Evolutionary conservation across 1,284 basidiomycete genomes (phyloP).

Genomic region (Microstroma glucosiphilum): DNA sequence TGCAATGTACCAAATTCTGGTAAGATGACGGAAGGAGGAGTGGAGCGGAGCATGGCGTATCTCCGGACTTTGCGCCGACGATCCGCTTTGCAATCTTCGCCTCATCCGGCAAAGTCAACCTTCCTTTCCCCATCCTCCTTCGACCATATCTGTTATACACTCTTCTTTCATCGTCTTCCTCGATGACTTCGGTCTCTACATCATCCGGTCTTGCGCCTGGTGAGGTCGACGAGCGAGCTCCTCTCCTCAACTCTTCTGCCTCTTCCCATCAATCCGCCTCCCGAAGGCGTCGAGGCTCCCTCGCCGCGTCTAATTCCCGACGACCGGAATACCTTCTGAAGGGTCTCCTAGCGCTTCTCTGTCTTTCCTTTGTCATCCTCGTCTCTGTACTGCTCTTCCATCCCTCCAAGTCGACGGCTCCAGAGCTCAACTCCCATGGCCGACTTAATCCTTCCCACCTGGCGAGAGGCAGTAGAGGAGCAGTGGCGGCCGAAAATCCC

Average conservation of each 20-base stretch:
- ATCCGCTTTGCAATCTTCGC: too few species aligned
- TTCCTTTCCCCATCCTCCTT: too few species aligned
- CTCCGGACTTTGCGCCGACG: too few species aligned
- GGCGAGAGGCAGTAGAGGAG: conserved; percentile 24
- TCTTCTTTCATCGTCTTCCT: background rate
- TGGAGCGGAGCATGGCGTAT: too few species aligned
- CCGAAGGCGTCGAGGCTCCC: background rate
- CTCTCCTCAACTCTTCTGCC: background rate
- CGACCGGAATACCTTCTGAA: too few species aligned
- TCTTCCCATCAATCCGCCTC: background rate
- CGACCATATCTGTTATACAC: too few species aligned
- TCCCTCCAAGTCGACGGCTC: background rate
- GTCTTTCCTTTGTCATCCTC: background rate
- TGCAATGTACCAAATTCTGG: background rate
- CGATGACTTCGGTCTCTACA: background rate
- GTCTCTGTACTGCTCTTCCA: background rate
- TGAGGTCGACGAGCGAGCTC: background rate
- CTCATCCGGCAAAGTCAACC: too few species aligned
- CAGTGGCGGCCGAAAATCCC: conserved; percentile 33
- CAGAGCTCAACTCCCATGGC: conserved; percentile 17
- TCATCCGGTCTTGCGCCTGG: background rate
- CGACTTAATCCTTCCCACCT: conserved; percentile 26
- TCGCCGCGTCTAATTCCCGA: background rate
- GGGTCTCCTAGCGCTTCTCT: conserved; percentile 1
- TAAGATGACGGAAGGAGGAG: background rate